phyloP scores from a whole-genome alignment of 805 yeast species.

The Cephaloascus fragrans region DNA sequence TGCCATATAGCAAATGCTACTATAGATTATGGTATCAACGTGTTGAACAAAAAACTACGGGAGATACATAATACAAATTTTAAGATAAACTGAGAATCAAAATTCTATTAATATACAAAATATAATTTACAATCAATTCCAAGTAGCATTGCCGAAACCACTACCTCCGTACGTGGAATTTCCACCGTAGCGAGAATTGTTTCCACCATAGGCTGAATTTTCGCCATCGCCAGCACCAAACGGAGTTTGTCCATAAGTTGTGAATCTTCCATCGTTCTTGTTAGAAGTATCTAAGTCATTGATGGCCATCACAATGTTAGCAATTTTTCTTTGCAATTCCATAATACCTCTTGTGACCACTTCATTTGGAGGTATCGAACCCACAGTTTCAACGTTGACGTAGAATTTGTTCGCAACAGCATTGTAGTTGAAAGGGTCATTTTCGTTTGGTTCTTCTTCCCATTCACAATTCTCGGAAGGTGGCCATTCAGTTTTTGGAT shows the following conservation, averaged over 20 bases:
- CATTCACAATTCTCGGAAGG: conserved; percentile 78
- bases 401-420: conserved; percentile 80
- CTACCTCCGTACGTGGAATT: not conserved
- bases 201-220: conserved; percentile 11
- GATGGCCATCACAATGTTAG: conserved; percentile 71
- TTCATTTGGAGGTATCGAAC: conserved; percentile 80
- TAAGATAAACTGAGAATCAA: too few species aligned
- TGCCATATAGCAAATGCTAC: too few species aligned
- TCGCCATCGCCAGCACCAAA: conserved; percentile 11
- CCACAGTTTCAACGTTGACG: conserved; percentile 87
- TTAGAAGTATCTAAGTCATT: conserved; percentile 29
- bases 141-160: too few species aligned
- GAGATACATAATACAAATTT: too few species aligned
- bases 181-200: conserved; percentile 13
- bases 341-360: conserved; percentile 80
- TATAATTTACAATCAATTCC: too few species aligned
- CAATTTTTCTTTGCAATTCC: conserved; percentile 83
- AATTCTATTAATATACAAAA: too few species aligned
- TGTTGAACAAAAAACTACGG: too few species aligned
- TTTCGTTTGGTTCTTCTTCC: conserved; percentile 91
- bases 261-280: conserved; percentile 32
- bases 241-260: conserved; percentile 27
- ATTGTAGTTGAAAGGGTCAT: conserved; percentile 73
- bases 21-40: too few species aligned
- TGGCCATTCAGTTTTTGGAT: conserved; percentile 91